Evolutionary conservation across 2,329 filamentous ascomycete genomes (phyloP), one percentile per base, ranked within the genome.

Genomic region (Fusarium abutilonis): DNA sequence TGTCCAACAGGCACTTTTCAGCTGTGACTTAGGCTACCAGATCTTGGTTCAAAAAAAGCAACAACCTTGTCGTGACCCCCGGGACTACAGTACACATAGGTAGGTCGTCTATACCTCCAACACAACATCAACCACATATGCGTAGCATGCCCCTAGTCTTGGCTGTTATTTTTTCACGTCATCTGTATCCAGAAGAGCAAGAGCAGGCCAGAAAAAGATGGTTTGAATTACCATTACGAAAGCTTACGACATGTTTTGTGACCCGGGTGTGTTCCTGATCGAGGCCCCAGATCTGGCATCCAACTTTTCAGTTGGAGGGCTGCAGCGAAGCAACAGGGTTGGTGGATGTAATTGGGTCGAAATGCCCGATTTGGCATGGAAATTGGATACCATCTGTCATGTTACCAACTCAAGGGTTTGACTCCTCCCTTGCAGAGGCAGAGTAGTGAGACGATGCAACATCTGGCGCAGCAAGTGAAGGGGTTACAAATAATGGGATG

Each of bases 1-100:
- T 40, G 44, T 50, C 63, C 46, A 53, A 52, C 44, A 35, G 35
- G 42, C 53, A 54, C 39, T 59, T 65, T 60, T 63, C 63, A 65
- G 63, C 62, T 66, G 43, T 39, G 57, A 41, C 48, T 44, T 42
- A 41, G 15, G 35, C 50, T 53, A 50, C 52, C 45, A 29, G 49
- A 63, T 63, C 50, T 50, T 52, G 39, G 29, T 35, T 28, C 28
- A n/a, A 48, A 50, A 56, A 56, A 48, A 65, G 59, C 47, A 65
- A 62, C n/a, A 47, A 52, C 35, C 43, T 39, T 59, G 42, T 43
- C 28, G 21, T 40, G 62, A 31, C 46, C 38, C 49, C 35, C 31
- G 42, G 52, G 48, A 56, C 34, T 52, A 34, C 58, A 51, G 35
- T 43, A 50, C 36, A 11, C 26, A n/a, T n/a, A 8, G 23, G 23